Percentiles rank a stretch among this genome's conserved stretches.
These are phyloP conservation scores for Naumovozyma dairenensis DNA, from an alignment of 805 yeast genomes.

Conservation along the genomic window DNA sequence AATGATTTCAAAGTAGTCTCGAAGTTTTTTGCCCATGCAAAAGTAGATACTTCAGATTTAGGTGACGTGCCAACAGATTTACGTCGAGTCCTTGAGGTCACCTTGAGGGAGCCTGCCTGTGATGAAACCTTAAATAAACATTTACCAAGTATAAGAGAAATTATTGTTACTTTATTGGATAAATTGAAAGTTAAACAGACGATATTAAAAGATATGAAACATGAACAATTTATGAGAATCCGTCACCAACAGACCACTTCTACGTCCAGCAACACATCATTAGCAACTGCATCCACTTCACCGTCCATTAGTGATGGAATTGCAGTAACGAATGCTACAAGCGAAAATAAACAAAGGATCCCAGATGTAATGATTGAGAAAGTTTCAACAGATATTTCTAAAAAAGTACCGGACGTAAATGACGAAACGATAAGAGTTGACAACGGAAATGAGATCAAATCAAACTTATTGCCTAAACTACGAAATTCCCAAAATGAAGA, in stretches of 20 bases:
- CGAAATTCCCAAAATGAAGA: conserved; percentile 29
- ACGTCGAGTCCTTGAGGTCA: conserved; percentile 72
- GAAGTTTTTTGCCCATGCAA: conserved; percentile 66
- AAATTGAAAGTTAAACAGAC: conserved; percentile 74
- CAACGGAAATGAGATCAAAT: not conserved
- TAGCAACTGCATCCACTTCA: not conserved
- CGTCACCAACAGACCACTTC: conserved; percentile 13
- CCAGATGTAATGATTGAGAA: not conserved
- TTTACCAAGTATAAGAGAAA: conserved; percentile 75
- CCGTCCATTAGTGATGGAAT: not conserved
- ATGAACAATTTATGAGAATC: conserved; percentile 8
- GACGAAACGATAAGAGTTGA: not conserved
- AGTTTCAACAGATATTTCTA: not conserved
- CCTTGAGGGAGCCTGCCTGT: conserved; percentile 75
- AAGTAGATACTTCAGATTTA: conserved; percentile 71
- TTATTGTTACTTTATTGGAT: conserved; percentile 70
- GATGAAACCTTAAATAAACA: conserved; percentile 72
- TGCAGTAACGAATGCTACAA: not conserved
- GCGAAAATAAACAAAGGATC: not conserved
- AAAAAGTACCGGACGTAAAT: not conserved
- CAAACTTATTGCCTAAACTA: conserved; percentile 3
- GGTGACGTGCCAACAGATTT: conserved; percentile 85
- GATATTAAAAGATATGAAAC: conserved; percentile 24
- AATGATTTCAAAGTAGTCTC: conserved; percentile 86
- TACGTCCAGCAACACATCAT: conserved; percentile 4